Evolutionary conservation across 176 grass and related monocot species (phyloP).

Genomic region (Triticum aestivum): IWGSC_CS_RefSeq_v2.1 NC_057799.1:49149464-49149963

Average conservation of each 20-base stretch:
- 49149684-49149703: conserved; percentile 51
- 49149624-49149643: conserved; percentile 66
- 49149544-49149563: conserved; percentile 52
- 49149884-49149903: conserved; percentile 64
- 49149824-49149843: conserved; percentile 69
- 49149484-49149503: conserved; percentile 71
- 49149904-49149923: conserved; percentile 62
- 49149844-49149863: conserved; percentile 59
- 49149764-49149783: conserved; percentile 58
- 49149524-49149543: conserved; percentile 58
- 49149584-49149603: conserved; percentile 71
- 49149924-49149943: conserved; percentile 69
- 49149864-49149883: conserved; percentile 57
- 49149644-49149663: conserved; percentile 72
- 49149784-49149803: conserved; percentile 57
- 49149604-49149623: conserved; percentile 39
- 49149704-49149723: conserved; percentile 66
- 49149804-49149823: conserved; percentile 58
- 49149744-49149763: conserved; percentile 54
- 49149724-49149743: conserved; percentile 55
- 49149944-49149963: conserved; percentile 73
- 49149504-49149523: conserved; percentile 44
- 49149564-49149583: conserved; percentile 82
- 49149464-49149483: conserved; percentile 50
- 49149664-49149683: conserved; percentile 54